phyloP scores from a whole-genome alignment of 2,329 filamentous ascomycete genomes.

The Colletotrichum godetiae region DNA sequence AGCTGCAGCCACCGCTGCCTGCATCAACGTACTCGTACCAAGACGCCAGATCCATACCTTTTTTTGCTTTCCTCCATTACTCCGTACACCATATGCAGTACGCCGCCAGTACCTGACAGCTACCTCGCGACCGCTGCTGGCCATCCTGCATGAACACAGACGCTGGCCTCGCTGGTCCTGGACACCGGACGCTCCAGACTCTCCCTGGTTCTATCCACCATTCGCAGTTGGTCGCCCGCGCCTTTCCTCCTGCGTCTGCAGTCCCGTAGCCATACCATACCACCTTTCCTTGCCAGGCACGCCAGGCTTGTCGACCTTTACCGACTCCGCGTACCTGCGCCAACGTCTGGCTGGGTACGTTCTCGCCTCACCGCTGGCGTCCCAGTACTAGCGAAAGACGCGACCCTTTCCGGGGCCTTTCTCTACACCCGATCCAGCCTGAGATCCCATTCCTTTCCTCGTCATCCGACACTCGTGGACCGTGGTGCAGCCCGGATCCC shows the following conservation, averaged over 20 bases:
- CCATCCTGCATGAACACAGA: neutral
- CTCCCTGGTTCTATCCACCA: slow-evolving; percentile 54
- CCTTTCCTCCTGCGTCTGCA: neutral
- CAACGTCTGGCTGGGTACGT: neutral
- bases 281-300: too few relatives aligned
- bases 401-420: neutral
- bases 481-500: slow-evolving; percentile 4
- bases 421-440: neutral
- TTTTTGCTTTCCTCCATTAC: neutral
- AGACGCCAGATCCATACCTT: slow-evolving; percentile 5
- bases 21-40: neutral
- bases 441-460: neutral
- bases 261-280: neutral
- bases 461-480: slow-evolving; percentile 7
- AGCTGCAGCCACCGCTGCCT: neutral
- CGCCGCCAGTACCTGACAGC: neutral
- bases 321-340: slow-evolving; percentile 19
- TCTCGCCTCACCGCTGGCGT: neutral
- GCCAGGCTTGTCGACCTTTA: neutral
- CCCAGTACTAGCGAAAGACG: neutral
- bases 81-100: neutral
- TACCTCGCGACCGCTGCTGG: neutral
- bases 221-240: neutral
- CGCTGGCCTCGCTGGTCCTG: neutral
- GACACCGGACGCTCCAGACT: slow-evolving; percentile 55